A percentile compares a stretch with the other conserved stretches of the same genome.
phyloP scores from a whole-genome alignment of 148 eudicot species.

The Salicornia ramosissima region DNA sequence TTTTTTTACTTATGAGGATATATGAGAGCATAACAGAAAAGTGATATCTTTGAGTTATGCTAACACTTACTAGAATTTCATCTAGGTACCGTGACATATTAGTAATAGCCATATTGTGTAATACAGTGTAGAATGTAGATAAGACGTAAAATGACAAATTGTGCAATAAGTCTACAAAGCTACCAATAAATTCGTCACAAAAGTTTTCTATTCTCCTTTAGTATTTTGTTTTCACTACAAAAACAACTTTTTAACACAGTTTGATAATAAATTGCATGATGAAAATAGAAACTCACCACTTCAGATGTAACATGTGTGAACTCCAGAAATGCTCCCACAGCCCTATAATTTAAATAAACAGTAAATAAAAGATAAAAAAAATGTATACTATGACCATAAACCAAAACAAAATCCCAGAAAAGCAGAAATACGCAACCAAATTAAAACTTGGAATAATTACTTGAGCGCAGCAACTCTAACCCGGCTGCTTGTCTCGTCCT shows the following conservation, averaged over 20 bases:
- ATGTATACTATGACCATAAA: constrained; percentile 19
- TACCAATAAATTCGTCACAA: no score
- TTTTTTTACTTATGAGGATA: no score
- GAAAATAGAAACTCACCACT: constrained; percentile 52
- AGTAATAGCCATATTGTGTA: no score
- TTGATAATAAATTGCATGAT: constrained; percentile 5
- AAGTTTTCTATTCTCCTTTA: neutral
- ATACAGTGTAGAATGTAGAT: no score
- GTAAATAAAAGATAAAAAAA: constrained; percentile 10
- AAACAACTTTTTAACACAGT: neutral
- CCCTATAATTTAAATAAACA: constrained; percentile 64
- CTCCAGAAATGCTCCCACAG: constrained; percentile 95
- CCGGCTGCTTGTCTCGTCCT: constrained; percentile 84
- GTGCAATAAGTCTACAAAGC: no score
- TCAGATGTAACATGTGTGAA: constrained; percentile 80
- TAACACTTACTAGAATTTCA: no score
- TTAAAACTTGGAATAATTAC: constrained; percentile 35
- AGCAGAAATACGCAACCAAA: neutral
- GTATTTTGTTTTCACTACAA: neutral
- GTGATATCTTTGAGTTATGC: no score
- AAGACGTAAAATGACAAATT: no score
- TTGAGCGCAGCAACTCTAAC: constrained; percentile 96
- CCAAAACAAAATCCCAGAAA: constrained; percentile 4
- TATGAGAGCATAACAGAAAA: no score
- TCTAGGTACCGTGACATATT: no score